A percentile compares a stretch with the other conserved stretches of the same genome.
Conservation (phyloP, 805 yeast species). For the Candida maesae region DNA sequence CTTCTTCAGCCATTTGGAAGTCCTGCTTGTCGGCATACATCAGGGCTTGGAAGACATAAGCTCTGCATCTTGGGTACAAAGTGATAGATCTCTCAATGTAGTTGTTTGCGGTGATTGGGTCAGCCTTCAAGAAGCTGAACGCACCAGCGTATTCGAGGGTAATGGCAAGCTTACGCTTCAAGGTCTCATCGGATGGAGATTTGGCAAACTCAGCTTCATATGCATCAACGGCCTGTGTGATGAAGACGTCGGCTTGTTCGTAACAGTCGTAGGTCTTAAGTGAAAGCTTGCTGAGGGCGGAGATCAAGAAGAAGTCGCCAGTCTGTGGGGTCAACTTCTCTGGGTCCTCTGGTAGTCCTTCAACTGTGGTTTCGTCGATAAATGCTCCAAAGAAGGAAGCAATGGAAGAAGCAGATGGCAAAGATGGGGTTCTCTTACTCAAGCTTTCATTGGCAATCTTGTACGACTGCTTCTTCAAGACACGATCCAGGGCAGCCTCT, state of each 20-base stretch:
- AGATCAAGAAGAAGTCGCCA: conserved; percentile 60
- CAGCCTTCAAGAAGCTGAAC: conserved; percentile 76
- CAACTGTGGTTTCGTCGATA: conserved; percentile 45
- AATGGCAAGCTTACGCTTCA: conserved; percentile 48
- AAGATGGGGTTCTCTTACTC: conserved; percentile 33
- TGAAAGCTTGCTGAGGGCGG: conserved; percentile 57
- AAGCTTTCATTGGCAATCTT: conserved; percentile 61
- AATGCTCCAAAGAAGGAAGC: conserved; percentile 90
- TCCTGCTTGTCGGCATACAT: conserved; percentile 78
- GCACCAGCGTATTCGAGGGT: conserved; percentile 85
- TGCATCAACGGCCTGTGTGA: conserved; percentile 56
- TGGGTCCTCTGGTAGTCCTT: conserved; percentile 36
- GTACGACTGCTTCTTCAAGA: conserved; percentile 75
- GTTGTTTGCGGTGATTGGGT: conserved; percentile 57
- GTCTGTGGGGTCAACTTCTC: conserved; percentile 36
- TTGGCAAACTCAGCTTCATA: conserved; percentile 31
- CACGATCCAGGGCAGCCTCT: conserved; percentile 83
- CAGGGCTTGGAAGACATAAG: conserved; percentile 78
- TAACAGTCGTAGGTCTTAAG: conserved; percentile 38
- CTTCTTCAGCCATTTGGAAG: conserved; percentile 61
- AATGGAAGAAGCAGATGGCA: conserved; percentile 82
- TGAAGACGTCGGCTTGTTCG: conserved; percentile 34
- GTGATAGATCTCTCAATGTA: conserved; percentile 64
- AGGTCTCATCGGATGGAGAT: conserved; percentile 22
- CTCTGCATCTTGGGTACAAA: conserved; percentile 71